Conservation (phyloP, 352 stramenopile species). For the Phytophthora tubulina region DNA sequence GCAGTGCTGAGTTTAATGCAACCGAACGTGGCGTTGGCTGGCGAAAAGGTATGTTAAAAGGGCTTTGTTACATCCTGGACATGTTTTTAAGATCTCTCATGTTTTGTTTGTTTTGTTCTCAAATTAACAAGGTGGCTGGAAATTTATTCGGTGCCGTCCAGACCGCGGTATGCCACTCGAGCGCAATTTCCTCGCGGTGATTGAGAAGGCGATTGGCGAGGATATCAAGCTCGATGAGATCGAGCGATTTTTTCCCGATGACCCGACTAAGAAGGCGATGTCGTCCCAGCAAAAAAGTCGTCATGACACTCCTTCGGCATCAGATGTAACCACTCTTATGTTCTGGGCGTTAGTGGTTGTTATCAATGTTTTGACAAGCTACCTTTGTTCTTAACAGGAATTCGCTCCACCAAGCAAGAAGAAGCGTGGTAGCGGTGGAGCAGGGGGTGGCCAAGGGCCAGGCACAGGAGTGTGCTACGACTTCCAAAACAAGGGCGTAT, state of each 20-base stretch:
- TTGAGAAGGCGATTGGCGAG: slow-evolving; percentile 81
- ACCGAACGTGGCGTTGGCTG: slow-evolving; percentile 76
- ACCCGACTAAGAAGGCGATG: slow-evolving; percentile 65
- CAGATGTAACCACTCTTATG: slow-evolving; percentile 50
- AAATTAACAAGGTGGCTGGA: slow-evolving; percentile 69
- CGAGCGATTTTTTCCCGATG: slow-evolving; percentile 78
- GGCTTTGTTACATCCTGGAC: slow-evolving; percentile 40
- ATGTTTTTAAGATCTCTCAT: slow-evolving; percentile 42
- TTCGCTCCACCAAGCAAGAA: slow-evolving; percentile 71
- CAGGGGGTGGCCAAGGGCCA: slow-evolving; percentile 44
- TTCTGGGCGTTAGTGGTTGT: not conserved
- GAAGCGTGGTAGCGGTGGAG: slow-evolving; percentile 54
- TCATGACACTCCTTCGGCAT: slow-evolving; percentile 41
- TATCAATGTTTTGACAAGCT: slow-evolving; percentile 4
- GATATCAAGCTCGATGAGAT: slow-evolving; percentile 88
- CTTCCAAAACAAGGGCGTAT: slow-evolving; percentile 91
- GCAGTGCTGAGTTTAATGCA: slow-evolving; percentile 70
- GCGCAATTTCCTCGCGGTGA: slow-evolving; percentile 57
- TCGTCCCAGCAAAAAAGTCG: slow-evolving; percentile 49
- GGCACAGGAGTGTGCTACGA: slow-evolving; percentile 90
- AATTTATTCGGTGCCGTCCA: slow-evolving; percentile 71
- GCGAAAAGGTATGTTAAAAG: slow-evolving; percentile 68
- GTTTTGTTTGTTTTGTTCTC: slow-evolving; percentile 4
- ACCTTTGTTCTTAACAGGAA: slow-evolving; percentile 45
- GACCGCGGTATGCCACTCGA: slow-evolving; percentile 79